phyloP scores from a whole-genome alignment of 1,139 yeast genomes.

The Spathaspora sp. region DNA sequence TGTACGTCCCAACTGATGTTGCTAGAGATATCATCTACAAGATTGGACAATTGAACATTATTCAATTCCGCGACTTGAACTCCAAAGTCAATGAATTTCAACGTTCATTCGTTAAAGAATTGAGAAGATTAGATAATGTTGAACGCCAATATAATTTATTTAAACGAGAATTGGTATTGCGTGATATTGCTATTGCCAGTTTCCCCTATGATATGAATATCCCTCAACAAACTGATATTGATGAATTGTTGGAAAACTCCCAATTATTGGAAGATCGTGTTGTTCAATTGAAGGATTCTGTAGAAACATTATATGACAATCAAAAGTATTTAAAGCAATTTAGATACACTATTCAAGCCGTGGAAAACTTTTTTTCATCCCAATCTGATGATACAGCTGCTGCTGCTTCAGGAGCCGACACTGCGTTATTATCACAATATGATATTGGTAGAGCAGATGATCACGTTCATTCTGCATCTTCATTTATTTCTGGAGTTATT shows the following conservation, averaged over 20 bases:
- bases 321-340: conserved; percentile 40
- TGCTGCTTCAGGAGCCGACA: conserved; percentile 18
- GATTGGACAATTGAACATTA: conserved; percentile 60
- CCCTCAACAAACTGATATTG: conserved; percentile 65
- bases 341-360: conserved; percentile 51
- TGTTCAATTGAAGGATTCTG: conserved; percentile 39
- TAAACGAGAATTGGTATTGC: conserved; percentile 46
- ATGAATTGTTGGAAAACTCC: conserved; percentile 69
- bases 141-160: conserved; percentile 63
- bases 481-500: conserved; percentile 81
- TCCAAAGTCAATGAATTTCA: conserved; percentile 68
- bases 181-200: conserved; percentile 43
- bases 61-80: conserved; percentile 73
- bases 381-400: conserved; percentile 26
- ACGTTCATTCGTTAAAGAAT: conserved; percentile 67
- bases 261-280: conserved; percentile 48
- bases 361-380: conserved; percentile 59
- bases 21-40: conserved; percentile 64
- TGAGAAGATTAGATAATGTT: conserved; percentile 64
- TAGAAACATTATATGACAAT: conserved; percentile 32
- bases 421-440: conserved; percentile 25
- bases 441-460: conserved; percentile 20
- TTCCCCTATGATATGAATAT: conserved; percentile 42
- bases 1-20: conserved; percentile 71
- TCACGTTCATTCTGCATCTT: conserved; percentile 21